A percentile compares a stretch with the other conserved stretches of the same genome.
These are phyloP conservation scores for Cyberlindnera americana DNA, from an alignment of 805 yeast species.

Conservation along the genomic window DNA sequence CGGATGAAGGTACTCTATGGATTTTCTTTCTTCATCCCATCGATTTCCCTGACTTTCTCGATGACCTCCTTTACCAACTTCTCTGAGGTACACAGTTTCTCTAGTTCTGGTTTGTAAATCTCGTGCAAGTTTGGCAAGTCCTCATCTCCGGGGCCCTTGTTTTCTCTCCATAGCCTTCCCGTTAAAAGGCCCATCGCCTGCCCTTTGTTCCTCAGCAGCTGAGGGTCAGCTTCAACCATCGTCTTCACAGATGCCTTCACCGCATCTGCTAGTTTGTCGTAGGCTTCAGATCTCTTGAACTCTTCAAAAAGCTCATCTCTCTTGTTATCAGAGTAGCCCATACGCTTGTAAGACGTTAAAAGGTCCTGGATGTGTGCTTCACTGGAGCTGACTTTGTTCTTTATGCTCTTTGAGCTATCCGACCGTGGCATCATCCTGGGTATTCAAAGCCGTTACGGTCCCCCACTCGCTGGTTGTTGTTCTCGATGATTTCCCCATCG, in stretches of 20 bases:
- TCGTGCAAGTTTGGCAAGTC: conserved; percentile 10
- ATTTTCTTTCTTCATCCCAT: no score
- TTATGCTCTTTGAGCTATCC: no score
- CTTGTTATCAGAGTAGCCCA: conserved; percentile 9
- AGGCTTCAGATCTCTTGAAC: conserved; percentile 18
- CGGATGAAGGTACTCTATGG: no score
- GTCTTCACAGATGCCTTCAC: conserved; percentile 15
- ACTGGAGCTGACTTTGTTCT: neutral
- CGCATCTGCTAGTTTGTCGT: conserved; percentile 14
- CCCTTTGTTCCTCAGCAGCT: conserved; percentile 22
- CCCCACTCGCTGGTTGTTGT: neutral
- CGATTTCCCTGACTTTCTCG: conserved; percentile 9
- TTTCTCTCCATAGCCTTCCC: conserved; percentile 13
- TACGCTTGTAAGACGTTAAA: conserved; percentile 17
- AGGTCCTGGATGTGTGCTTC: conserved; percentile 4
- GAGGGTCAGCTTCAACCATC: conserved; percentile 22
- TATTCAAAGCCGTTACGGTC: no score
- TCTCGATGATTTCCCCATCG: neutral
- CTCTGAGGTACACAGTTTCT: conserved; percentile 15
- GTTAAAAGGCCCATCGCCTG: conserved; percentile 24
- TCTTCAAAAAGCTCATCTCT: conserved; percentile 15
- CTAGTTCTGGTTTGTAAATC: conserved; percentile 21
- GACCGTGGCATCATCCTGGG: no score
- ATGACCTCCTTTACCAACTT: conserved; percentile 11
- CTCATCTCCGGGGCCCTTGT: conserved; percentile 3